A percentile compares a stretch with the other conserved stretches of the same genome.
Conservation (phyloP, 2,329 filamentous ascomycete genomes). For the Cryoendolithus antarcticus region DNA sequence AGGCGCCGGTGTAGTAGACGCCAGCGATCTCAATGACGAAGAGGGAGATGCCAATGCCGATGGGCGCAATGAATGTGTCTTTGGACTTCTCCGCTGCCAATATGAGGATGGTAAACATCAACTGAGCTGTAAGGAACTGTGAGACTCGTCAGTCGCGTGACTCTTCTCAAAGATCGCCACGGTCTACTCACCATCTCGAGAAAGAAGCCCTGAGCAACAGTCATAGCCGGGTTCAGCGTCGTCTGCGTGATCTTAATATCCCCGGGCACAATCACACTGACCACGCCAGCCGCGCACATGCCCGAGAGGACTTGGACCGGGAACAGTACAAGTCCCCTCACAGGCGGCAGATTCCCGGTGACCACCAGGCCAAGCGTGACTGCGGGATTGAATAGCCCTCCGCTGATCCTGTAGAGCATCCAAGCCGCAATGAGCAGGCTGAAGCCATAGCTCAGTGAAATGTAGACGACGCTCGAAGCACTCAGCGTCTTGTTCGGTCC, state of each 20-base stretch:
- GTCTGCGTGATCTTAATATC: slow-evolving; percentile 26
- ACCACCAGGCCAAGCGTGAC: slow-evolving; percentile 20
- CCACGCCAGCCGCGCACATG: slow-evolving; percentile 19
- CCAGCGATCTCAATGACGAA: slow-evolving; percentile 14
- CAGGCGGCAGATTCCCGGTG: slow-evolving; percentile 13
- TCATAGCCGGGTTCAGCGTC: slow-evolving; percentile 15
- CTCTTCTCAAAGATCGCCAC: no score
- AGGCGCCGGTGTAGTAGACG: slow-evolving; percentile 8
- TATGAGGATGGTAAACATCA: slow-evolving; percentile 23
- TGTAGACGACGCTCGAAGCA: slow-evolving; percentile 17
- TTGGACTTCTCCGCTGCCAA: slow-evolving; percentile 24
- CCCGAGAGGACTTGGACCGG: slow-evolving; percentile 23
- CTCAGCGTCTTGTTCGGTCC: slow-evolving; percentile 10
- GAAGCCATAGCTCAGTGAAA: slow-evolving; percentile 18
- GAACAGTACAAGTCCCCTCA: slow-evolving; percentile 17
- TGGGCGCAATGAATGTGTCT: slow-evolving; percentile 18
- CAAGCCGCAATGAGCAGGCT: slow-evolving; percentile 19
- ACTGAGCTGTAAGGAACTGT: slow-evolving; percentile 18
- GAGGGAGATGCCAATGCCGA: slow-evolving; percentile 16
- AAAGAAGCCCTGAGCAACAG: slow-evolving; percentile 19
- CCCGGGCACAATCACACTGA: slow-evolving; percentile 17
- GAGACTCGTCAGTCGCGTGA: not conserved
- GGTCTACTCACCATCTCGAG: slow-evolving; percentile 18
- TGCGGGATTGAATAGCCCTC: slow-evolving; percentile 20
- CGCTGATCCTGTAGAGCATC: slow-evolving; percentile 17